Evolutionary conservation across 805 yeast species (phyloP).

Genomic region (Nakazawaea anatomiae): DNA sequence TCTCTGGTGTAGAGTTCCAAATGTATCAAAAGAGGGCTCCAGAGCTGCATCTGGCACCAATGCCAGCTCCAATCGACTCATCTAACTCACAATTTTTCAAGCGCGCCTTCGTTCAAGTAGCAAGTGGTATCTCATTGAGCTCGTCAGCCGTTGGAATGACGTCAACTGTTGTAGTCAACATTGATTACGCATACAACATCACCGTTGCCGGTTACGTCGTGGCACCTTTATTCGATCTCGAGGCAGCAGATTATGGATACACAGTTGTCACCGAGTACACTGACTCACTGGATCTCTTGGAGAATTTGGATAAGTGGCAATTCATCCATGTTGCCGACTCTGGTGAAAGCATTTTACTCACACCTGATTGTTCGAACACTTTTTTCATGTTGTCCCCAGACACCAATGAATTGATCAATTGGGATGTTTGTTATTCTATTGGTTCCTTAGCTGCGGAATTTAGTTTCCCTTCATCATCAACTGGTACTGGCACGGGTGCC

Average conservation of each 20-base stretch:
- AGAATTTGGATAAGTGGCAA: constrained; percentile 6
- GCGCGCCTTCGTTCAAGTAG: not conserved
- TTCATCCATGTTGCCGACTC: constrained; percentile 4
- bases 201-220: constrained; percentile 7
- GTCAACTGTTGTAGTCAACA: constrained; percentile 6
- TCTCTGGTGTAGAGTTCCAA: constrained; percentile 3
- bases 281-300: constrained; percentile 1
- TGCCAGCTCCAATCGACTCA: too few relatives aligned
- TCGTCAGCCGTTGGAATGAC: constrained; percentile 6
- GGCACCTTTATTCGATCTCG: constrained; percentile 1
- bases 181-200: constrained; percentile 5
- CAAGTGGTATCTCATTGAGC: constrained; percentile 1
- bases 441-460: constrained; percentile 3
- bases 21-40: constrained; percentile 2
- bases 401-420: not conserved
- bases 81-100: not conserved
- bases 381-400: constrained; percentile 4
- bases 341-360: constrained; percentile 1
- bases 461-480: not conserved
- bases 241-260: constrained; percentile 7
- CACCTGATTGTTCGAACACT: constrained; percentile 9
- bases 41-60: not conserved
- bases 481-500: not conserved
- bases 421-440: constrained; percentile 8
- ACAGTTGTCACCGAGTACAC: constrained; percentile 4